Conservation (phyloP, 1,284 basidiomycete genomes). For the Gymnopus androsaceus region DNA sequence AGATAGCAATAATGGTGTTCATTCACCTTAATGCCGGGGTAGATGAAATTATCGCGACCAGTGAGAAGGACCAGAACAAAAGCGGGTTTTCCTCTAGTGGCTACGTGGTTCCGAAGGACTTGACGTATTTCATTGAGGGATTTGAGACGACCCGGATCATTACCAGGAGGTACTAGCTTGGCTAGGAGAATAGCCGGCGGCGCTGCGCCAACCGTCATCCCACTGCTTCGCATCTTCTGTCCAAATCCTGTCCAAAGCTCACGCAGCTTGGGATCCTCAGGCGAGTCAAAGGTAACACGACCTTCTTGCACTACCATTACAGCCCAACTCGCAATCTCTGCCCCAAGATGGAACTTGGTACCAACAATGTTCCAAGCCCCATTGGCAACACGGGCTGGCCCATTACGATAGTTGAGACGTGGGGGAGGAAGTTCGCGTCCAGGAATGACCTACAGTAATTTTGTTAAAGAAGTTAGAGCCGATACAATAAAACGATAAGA, state of each 20-base stretch:
- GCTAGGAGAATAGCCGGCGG: constrained; percentile 42
- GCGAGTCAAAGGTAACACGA: constrained; percentile 36
- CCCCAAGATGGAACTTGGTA: constrained; percentile 62
- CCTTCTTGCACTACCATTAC: constrained; percentile 60
- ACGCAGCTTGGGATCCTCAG: constrained; percentile 40
- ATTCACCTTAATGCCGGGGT: constrained; percentile 68
- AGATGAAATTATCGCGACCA: constrained; percentile 65
- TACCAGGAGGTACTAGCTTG: constrained; percentile 29
- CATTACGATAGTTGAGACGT: constrained; percentile 50
- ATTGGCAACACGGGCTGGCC: constrained; percentile 45
- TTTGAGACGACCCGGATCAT: constrained; percentile 43
- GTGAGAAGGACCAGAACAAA: constrained; percentile 69
- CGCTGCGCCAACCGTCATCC: constrained; percentile 44
- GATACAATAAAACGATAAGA: too few relatives aligned
- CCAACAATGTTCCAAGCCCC: constrained; percentile 75
- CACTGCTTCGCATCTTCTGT: constrained; percentile 53
- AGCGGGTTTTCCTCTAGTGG: constrained; percentile 40
- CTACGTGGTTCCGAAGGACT: constrained; percentile 36
- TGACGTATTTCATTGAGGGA: constrained; percentile 44
- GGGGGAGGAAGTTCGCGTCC: constrained; percentile 64
- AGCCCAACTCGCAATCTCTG: constrained; percentile 48
- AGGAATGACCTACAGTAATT: constrained; percentile 57
- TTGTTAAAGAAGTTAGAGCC: too few relatives aligned
- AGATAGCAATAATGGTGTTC: background rate
- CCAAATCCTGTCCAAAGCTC: constrained; percentile 50